Evolutionary conservation across 768 basidiomycete genomes (phyloP), one percentile per base, ranked within the genome.

Genomic region (Phylloporus sp.): DNA sequence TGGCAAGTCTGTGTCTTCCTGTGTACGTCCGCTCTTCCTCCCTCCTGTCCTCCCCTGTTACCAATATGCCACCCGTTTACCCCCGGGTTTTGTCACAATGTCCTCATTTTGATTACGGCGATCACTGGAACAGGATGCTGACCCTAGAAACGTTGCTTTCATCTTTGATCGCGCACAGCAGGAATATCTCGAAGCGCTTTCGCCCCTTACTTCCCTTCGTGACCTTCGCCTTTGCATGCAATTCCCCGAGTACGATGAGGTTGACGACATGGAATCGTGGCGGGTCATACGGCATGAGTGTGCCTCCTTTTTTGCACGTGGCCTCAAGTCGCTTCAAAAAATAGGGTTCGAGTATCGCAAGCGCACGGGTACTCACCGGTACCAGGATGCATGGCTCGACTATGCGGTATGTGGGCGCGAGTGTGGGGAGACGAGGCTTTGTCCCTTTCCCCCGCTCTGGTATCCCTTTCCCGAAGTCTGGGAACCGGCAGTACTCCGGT

Each of bases 271-370:
- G 44, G 67, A 66, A 49, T 68, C 67, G 0, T 71, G 70, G 70
- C 63, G 62, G 27, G 60, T 56, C 26, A 45, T 58, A 34, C 63
- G 69, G 24, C 52, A 56, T 27, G 66, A 70, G 1, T 65, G 54
- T 40, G 69, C 69, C 27, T 32, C 50, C 35, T 41, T 65, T 49
- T 67, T 70, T 53, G 69, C 67, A 56, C 58, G 42, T 52, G 59
- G 56, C 10, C 42, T 70, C 52, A 72, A 70, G 50, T 61, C 65
- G 43, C 67, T 70, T 50, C 48, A 52, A 43, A 65, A 61, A 57
- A 58, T 70, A 43, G 69, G 69, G 48, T 68, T 70, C 49, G 69
- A 70, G 53, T 72, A 70, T 55, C 67, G 69, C 47, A 72, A 65
- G 59, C 65, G 69, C 13, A 65, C 70, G 8, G 69, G 69, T 28